A percentile compares a stretch with the other conserved stretches of the same genome.
These are phyloP conservation scores for Kwoniella newhampshirensis DNA, from an alignment of 768 basidiomycete genomes.

Conservation along the genomic window DNA sequence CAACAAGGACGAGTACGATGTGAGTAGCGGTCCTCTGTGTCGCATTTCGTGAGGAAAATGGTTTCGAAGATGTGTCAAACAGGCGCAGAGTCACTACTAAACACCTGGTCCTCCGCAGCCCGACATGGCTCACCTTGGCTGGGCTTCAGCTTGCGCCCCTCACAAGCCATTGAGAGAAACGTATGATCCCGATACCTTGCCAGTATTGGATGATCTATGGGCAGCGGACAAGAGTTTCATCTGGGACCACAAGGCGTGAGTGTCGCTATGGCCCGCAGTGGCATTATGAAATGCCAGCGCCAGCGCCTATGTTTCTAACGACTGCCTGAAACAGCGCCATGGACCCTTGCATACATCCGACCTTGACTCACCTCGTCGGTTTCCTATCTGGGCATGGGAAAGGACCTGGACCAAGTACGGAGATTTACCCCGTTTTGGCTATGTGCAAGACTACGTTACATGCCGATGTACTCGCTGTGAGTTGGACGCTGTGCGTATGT, in stretches of 20 bases:
- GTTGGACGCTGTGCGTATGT: slow-evolving; percentile 20
- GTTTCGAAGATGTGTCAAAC: background rate
- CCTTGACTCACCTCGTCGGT: slow-evolving; percentile 40
- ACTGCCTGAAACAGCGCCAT: slow-evolving; percentile 29
- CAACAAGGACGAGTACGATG: slow-evolving; percentile 42
- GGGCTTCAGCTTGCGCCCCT: slow-evolving; percentile 50
- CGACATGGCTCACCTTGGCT: slow-evolving; percentile 45
- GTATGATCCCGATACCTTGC: slow-evolving; percentile 31
- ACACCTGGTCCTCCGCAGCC: slow-evolving; percentile 24
- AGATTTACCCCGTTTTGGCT: slow-evolving; percentile 45
- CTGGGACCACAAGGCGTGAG: slow-evolving; percentile 50
- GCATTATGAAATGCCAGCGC: background rate
- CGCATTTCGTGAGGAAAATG: no score
- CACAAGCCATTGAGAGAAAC: slow-evolving; percentile 45
- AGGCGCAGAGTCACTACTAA: no score
- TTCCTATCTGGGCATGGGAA: slow-evolving; percentile 45
- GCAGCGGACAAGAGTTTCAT: slow-evolving; percentile 44
- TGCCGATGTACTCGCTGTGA: slow-evolving; percentile 43
- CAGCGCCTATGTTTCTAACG: background rate
- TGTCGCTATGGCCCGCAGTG: no score
- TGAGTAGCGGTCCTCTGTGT: slow-evolving; percentile 23
- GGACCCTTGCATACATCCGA: slow-evolving; percentile 51
- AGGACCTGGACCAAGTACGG: slow-evolving; percentile 47
- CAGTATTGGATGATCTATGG: slow-evolving; percentile 35
- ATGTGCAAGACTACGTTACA: slow-evolving; percentile 50